Base-by-base conservation (phyloP, 2,329 filamentous ascomycete species). In the Didymella arachidicola region DNA sequence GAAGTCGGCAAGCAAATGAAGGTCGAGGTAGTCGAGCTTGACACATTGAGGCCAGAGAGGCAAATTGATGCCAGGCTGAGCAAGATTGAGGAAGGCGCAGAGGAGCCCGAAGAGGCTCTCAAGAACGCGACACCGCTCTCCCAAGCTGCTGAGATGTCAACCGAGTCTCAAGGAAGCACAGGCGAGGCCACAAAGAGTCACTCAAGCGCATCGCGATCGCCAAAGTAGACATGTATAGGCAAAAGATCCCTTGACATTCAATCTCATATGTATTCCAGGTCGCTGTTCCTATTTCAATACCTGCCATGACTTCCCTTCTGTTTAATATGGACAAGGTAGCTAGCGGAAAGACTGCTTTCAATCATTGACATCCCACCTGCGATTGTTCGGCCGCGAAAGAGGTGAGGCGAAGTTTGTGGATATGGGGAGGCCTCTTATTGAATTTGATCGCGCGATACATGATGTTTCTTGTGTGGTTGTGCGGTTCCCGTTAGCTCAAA, bases 1-100 rank as follows among this genome's bases (percentile, higher is more conserved):
- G 73, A 76, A 52, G 69, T 72, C 68, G 65, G 36, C 32, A 55
- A 54, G 19, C 45, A 43, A 32, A 18, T 56, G 14, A 39, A 51
- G 14, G 44, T 59, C 14, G 53, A 45, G 18, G 58, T 53, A 30
- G 49, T 60, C 32, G 58, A 60, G 32, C 49, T 60, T 38, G 44
- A 34, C n/a, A 32, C 46, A 1, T 16, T 60, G 7, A 48, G 22
- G 19, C 22, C 52, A 1, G 51, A 55, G 7, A 55, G 36, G 27
- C 57, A 47, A 25, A 38, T 43, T 11, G 42, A 60, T 18, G 36
- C 29, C 22, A 55, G 57, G 36, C 27, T 60, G 16, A 60, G 57
- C 16, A 60, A 60, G 29, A 60, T 60, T 7, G 57, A 52, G 22
- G 57, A 60, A 38, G 57, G 34, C 10, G 43, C 42, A 16, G 46